Conservation (phyloP, 78 protist species). For the Cavenderia fasciculata region DNA sequence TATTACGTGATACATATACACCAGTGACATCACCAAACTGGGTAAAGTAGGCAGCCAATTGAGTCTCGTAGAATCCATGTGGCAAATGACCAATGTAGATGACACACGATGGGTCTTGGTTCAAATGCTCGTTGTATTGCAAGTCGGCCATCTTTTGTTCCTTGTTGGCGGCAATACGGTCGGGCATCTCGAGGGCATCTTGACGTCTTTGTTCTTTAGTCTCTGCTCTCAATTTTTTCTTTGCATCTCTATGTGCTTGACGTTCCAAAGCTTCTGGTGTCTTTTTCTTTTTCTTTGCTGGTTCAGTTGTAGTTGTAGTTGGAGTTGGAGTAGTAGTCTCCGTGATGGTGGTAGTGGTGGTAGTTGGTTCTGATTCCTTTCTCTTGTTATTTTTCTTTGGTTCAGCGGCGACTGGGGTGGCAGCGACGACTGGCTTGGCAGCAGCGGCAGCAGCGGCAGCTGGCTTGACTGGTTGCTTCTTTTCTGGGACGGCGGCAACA, state of each 20-base stretch:
- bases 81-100: slow-evolving; percentile 91
- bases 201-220: neutral
- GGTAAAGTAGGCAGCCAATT: slow-evolving; percentile 82
- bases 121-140: neutral
- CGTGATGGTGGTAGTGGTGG: neutral
- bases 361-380: neutral
- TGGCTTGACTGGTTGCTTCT: neutral
- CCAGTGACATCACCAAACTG: slow-evolving; percentile 91
- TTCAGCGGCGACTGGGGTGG: neutral
- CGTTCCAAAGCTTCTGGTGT: neutral
- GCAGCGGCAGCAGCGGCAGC: neutral
- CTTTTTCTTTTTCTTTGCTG: neutral
- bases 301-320: neutral
- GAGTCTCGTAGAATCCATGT: slow-evolving; percentile 89
- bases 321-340: neutral
- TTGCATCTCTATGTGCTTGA: slow-evolving; percentile 4
- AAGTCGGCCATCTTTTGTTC: neutral
- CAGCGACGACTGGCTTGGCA: neutral
- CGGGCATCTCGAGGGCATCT: too few species aligned
- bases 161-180: too few species aligned
- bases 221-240: neutral
- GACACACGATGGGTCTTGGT: slow-evolving; percentile 51
- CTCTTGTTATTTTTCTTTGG: neutral
- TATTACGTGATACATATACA: slow-evolving; percentile 69
- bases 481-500: too few species aligned